phyloP scores from a whole-genome alignment of 1,139 yeast species.

The Hanseniaspora sp. region DNA sequence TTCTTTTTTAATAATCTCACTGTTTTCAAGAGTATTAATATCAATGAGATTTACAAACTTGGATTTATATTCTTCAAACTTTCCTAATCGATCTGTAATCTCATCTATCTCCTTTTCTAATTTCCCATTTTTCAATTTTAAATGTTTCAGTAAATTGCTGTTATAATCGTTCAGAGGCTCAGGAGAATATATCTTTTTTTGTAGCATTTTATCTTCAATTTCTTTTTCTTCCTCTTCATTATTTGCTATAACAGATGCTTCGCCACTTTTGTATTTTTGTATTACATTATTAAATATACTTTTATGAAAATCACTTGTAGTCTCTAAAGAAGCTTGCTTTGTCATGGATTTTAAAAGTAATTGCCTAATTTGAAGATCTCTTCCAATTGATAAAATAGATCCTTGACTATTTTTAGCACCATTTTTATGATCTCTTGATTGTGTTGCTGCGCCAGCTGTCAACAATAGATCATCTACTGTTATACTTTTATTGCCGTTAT shows the following conservation, averaged over 20 bases:
- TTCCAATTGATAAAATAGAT: slow-evolving; percentile 3
- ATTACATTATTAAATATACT: neutral
- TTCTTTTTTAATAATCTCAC: neutral
- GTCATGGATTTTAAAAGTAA: neutral
- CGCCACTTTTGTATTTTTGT: slow-evolving; percentile 1
- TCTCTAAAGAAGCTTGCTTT: neutral
- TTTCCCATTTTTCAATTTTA: neutral
- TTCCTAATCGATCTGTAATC: neutral
- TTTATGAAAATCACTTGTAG: neutral
- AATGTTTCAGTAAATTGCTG: neutral
- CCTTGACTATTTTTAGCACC: neutral
- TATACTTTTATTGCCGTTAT: neutral
- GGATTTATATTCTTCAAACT: neutral
- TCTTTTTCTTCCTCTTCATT: neutral
- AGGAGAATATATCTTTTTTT: slow-evolving; percentile 4
- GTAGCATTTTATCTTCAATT: slow-evolving; percentile 2
- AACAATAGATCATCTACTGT: slow-evolving; percentile 4
- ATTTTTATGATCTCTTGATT: neutral
- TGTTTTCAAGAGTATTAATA: neutral
- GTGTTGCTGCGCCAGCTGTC: slow-evolving; percentile 1
- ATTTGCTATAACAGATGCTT: neutral
- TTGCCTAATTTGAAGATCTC: slow-evolving; percentile 11
- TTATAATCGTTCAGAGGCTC: slow-evolving; percentile 12
- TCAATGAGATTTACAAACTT: neutral
- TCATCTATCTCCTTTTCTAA: neutral